Evolutionary conservation across 1,139 yeast species (phyloP), one percentile per base, ranked within the genome.

Genomic region (Nakaseomyces kungkrabaensis): DNA sequence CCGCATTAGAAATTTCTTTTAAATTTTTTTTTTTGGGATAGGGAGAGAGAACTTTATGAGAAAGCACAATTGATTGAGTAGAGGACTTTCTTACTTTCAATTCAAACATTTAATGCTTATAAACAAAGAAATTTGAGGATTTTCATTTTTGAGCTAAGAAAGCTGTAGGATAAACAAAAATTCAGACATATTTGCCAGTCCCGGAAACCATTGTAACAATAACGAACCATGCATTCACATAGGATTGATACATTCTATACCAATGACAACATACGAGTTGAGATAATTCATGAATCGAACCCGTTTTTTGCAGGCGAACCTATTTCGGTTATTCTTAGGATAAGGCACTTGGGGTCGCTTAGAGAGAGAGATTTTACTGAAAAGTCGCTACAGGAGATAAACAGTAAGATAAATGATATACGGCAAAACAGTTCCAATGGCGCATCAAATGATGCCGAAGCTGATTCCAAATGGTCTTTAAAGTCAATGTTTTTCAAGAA

Each of bases 301-400:
- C 74, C 75, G 1, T 62, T 59, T 13, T 68, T 64, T 53, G 71
- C 72, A 0, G 70, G 71, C 22, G 75, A 71, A 49, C 63, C 64
- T 29, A 60, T 71, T 4, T 63, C 69, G 7, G 62, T 68, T n/a
- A 61, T 70, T 9, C 55, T 72, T 3, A 56, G 74, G 41, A 59
- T 71, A 45, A 58, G 65, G 45, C 74, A 71, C 55, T 52, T 69
- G 26, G 73, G 73, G 3, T 59, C 63, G 1, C 52, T 51, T 8
- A 56, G 56, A 26, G 59, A 56, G 43, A 48, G 52, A 24, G 45
- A 34, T 6, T 44, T 46, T 4, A 50, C 55, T 37, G 56, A 56
- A 11, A 50, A 46, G 6, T 51, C 54, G 24, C 46, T 56, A 25
- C 49, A 52, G 37, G 52, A 49, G 48, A 50, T 7, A 42, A 47